Evolutionary conservation across 2,329 filamentous ascomycete species (phyloP).

Genomic region (Calonectria multiphialidica): DNA sequence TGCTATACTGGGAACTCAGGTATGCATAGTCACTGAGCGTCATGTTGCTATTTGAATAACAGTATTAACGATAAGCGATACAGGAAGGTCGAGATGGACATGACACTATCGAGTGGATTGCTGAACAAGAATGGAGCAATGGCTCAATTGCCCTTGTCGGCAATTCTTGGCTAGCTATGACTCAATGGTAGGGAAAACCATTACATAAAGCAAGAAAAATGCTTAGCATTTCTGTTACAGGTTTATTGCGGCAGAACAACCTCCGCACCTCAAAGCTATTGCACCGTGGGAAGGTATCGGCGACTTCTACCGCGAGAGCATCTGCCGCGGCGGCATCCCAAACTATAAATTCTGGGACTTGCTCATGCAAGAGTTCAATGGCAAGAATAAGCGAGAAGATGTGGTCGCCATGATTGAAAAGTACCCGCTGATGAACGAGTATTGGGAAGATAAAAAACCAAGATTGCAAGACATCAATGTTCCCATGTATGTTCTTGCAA

Average conservation of each 20-base stretch:
- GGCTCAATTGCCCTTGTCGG: not conserved
- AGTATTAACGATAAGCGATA: not conserved
- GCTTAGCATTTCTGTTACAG: not conserved
- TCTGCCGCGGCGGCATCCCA: not conserved
- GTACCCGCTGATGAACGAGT: not conserved
- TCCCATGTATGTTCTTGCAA: not conserved
- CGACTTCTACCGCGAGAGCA: constrained; percentile 19
- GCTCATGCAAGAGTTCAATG: not conserved
- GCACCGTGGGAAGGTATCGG: constrained; percentile 22
- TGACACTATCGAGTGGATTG: not conserved
- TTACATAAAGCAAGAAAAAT: not conserved
- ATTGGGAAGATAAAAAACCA: not conserved
- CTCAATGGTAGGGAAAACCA: not conserved
- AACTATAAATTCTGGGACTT: not conserved
- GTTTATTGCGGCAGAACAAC: constrained; percentile 4
- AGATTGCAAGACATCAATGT: not conserved
- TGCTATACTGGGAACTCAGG: constrained; percentile 7
- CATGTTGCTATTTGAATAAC: not conserved
- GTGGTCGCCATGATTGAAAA: not conserved
- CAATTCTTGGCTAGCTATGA: not conserved
- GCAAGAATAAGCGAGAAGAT: not conserved
- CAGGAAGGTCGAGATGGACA: constrained; percentile 9
- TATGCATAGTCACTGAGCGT: not conserved
- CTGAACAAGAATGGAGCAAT: not conserved
- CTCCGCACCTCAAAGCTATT: constrained; percentile 17